phyloP scores from a whole-genome alignment of 192 early-diverging fungal species.

The Podila clonocystis region DNA sequence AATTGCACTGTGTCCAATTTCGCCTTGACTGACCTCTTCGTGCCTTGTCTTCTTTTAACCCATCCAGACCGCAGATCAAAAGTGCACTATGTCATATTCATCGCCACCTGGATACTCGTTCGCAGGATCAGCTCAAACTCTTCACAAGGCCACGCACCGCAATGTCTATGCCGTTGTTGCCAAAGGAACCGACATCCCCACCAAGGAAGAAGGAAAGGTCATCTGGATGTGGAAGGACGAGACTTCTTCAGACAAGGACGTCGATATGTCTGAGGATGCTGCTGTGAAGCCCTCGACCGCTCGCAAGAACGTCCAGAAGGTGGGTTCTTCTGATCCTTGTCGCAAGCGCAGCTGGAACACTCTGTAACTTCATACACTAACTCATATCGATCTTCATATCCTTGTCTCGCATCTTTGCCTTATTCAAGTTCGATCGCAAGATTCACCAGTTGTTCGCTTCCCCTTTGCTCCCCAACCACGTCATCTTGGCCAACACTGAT shows the following conservation, averaged over 20 bases:
- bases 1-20: too few species aligned
- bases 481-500: constrained; percentile 54
- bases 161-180: constrained; percentile 58
- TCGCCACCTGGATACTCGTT: constrained; percentile 60
- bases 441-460: constrained; percentile 58
- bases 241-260: constrained; percentile 20
- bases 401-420: neutral
- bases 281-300: constrained; percentile 41
- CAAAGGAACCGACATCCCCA: constrained; percentile 58
- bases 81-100: constrained; percentile 60
- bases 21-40: neutral
- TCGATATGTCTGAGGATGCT: constrained; percentile 17
- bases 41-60: neutral
- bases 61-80: constrained; percentile 59
- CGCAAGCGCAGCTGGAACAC: neutral
- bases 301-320: constrained; percentile 27
- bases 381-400: neutral
- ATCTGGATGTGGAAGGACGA: constrained; percentile 63
- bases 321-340: neutral
- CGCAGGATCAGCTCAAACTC: constrained; percentile 52
- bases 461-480: constrained; percentile 48
- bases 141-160: constrained; percentile 31
- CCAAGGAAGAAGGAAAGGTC: constrained; percentile 56
- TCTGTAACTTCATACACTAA: neutral
- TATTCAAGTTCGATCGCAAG: constrained; percentile 52